Conservation (phyloP, 345 rosid genomes). For the Bruguiera sexangula region DNA sequence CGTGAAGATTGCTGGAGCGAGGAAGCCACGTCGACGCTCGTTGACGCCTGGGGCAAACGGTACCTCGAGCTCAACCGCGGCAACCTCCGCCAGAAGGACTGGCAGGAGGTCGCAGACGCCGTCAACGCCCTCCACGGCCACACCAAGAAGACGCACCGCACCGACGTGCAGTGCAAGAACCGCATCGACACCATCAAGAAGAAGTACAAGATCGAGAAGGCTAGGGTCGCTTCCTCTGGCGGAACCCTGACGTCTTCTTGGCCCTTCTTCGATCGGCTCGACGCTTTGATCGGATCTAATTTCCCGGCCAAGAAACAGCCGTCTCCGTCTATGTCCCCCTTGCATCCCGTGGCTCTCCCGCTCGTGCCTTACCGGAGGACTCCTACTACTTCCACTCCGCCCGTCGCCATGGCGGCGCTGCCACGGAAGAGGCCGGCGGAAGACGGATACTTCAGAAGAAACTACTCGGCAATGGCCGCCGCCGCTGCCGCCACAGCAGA, state of each 20-base stretch:
- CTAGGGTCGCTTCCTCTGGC: conserved; percentile 58
- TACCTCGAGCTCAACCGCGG: conserved; percentile 87
- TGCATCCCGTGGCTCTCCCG: conserved; percentile 55
- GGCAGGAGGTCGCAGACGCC: conserved; percentile 97
- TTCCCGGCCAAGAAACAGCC: conserved; percentile 33
- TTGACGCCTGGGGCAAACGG: conserved; percentile 90
- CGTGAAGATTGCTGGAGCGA: conserved; percentile 99
- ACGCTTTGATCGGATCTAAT: conserved; percentile 66
- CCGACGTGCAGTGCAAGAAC: conserved; percentile 97
- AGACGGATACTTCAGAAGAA: conserved; percentile 54
- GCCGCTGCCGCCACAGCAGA: conserved; percentile 57
- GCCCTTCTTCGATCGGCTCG: conserved; percentile 85
- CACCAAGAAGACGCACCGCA: conserved; percentile 79
- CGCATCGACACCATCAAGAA: conserved; percentile 96
- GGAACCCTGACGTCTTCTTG: conserved; percentile 60
- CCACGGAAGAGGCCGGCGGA: conserved; percentile 63
- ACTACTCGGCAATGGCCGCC: conserved; percentile 81
- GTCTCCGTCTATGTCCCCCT: conserved; percentile 40
- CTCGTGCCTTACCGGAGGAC: conserved; percentile 22
- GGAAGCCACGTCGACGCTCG: conserved; percentile 90
- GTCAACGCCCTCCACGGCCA: conserved; percentile 87
- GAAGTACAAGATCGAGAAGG: conserved; percentile 88
- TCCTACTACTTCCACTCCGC: conserved; percentile 30
- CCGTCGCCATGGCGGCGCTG: conserved; percentile 45
- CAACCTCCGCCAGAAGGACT: conserved; percentile 93